Percentiles rank a stretch among this genome's conserved stretches.
Evolutionary conservation across 2,329 filamentous ascomycete genomes (phyloP).

Genomic region (Fonsecaea nubica): DNA sequence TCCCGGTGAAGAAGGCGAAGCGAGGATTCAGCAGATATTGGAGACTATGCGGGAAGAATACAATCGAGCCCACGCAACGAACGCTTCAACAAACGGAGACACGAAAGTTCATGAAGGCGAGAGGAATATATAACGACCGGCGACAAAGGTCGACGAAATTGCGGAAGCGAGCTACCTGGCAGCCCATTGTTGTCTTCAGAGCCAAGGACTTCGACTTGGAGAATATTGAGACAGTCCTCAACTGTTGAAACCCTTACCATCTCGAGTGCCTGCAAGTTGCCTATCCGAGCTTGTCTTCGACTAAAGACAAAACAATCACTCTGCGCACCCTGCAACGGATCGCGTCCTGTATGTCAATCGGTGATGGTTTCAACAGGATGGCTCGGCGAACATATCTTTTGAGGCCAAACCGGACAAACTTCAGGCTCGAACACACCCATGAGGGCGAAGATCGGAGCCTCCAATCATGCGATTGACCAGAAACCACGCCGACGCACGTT

Average conservation of each 20-base stretch:
- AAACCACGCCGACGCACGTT: background rate
- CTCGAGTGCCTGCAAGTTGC: background rate
- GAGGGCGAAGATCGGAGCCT: background rate
- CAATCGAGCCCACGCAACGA: conserved; percentile 18
- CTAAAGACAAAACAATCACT: background rate
- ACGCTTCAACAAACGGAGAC: conserved; percentile 13
- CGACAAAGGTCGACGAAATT: background rate
- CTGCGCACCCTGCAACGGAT: background rate
- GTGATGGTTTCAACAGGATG: background rate
- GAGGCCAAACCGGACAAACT: background rate
- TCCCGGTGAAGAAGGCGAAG: conserved; percentile 37
- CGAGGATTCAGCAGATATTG: conserved; percentile 36
- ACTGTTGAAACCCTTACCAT: background rate
- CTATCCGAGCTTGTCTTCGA: background rate
- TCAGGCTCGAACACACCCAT: background rate
- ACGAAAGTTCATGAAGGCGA: conserved; percentile 11
- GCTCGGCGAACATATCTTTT: background rate
- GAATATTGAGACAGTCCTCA: background rate
- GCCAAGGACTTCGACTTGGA: background rate
- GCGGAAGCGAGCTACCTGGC: background rate
- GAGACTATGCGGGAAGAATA: conserved; percentile 28
- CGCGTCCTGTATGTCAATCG: background rate
- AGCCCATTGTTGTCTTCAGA: background rate
- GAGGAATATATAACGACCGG: background rate
- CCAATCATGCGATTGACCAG: background rate